Percentiles rank a stretch among this genome's conserved stretches.
Conservation (phyloP, 2,329 filamentous ascomycete species). For the Escovopsis sp. region DNA sequence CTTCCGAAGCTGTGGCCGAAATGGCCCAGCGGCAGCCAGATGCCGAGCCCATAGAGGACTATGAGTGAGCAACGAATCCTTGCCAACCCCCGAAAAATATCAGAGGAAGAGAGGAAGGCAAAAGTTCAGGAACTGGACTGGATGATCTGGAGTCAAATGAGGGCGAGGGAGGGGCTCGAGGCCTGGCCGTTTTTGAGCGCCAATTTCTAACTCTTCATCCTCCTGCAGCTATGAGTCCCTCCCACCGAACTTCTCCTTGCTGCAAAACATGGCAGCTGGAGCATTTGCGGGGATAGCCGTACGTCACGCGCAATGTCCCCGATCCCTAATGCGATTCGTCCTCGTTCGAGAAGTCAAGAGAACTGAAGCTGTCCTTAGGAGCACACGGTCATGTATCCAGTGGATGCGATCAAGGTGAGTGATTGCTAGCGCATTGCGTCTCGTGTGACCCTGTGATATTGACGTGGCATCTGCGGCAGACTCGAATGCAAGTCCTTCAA, state of each 20-base stretch:
- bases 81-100: neutral
- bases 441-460: neutral
- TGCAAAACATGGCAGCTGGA: slow-evolving; percentile 90
- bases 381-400: slow-evolving; percentile 97
- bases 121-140: too few relatives aligned
- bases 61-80: slow-evolving; percentile 36
- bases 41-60: slow-evolving; percentile 49
- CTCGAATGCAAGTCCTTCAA: slow-evolving; percentile 93
- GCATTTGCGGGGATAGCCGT: slow-evolving; percentile 95
- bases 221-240: slow-evolving; percentile 70
- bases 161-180: too few relatives aligned
- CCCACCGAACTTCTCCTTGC: slow-evolving; percentile 83
- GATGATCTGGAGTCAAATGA: neutral
- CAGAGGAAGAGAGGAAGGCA: too few relatives aligned
- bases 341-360: neutral
- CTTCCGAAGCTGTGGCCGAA: slow-evolving; percentile 50
- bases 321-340: neutral
- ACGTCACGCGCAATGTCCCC: slow-evolving; percentile 20
- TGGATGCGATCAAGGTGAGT: slow-evolving; percentile 88
- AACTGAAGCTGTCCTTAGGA: slow-evolving; percentile 42
- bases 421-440: neutral
- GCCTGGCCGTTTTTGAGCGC: neutral
- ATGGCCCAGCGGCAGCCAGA: slow-evolving; percentile 59
- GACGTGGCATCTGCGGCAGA: slow-evolving; percentile 37
- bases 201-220: neutral